Evolutionary conservation across 2,329 filamentous ascomycete species (phyloP).

Genomic region (Colletotrichum cereale): DNA sequence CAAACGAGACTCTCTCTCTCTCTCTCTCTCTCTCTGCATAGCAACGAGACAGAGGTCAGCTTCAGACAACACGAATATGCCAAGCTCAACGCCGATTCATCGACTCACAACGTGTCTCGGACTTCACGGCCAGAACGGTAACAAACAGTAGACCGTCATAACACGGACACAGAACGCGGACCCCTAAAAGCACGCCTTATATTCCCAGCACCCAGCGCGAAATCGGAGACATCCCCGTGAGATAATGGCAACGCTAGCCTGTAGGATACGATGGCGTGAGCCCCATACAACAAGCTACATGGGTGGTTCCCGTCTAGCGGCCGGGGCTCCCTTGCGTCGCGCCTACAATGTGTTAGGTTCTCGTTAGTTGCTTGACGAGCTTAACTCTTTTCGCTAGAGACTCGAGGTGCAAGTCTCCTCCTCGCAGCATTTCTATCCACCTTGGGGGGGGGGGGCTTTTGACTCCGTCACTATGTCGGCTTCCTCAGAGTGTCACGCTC

Average conservation of each 20-base stretch:
- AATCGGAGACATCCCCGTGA: neutral
- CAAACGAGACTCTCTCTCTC: neutral
- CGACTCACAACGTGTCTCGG: neutral
- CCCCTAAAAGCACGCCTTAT: neutral
- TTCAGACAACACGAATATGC: neutral
- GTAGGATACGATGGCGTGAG: neutral
- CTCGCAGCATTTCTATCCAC: slow-evolving; percentile 1
- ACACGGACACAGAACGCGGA: neutral
- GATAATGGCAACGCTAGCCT: neutral
- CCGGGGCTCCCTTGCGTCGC: neutral
- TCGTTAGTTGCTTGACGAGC: neutral
- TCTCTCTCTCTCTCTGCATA: neutral
- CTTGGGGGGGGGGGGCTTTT: neutral
- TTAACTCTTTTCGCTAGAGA: neutral
- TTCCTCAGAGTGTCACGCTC: slow-evolving; percentile 2
- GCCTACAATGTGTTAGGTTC: neutral
- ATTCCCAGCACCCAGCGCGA: neutral
- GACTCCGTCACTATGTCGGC: neutral
- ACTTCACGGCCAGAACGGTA: too few species aligned
- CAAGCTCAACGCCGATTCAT: neutral
- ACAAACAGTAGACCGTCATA: neutral
- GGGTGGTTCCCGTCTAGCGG: neutral
- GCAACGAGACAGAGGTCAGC: neutral
- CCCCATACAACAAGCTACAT: slow-evolving; percentile 19
- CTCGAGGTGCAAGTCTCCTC: neutral